Base-by-base conservation (phyloP, 2,329 filamentous ascomycete genomes). In the Aureobasidium subglaciale region DNA sequence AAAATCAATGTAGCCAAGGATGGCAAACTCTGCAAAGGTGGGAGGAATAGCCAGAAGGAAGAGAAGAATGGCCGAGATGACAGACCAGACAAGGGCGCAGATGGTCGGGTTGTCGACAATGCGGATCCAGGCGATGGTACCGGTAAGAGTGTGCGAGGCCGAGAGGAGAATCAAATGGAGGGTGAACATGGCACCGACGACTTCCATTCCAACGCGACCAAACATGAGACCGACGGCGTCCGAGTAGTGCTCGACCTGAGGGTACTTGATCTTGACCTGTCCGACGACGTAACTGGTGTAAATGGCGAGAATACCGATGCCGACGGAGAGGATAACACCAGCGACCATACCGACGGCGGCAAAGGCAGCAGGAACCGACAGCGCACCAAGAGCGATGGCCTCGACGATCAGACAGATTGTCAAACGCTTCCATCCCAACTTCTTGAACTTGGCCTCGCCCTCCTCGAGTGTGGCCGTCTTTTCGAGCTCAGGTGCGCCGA, bases 281-380 rank as follows among this genome's bases (percentile, higher is more conserved):
- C 81, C 81, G 45, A 85, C 76, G 5, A 84, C 74, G 63, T 78
- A 82, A 55, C 79, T 79, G 3, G 81, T 84, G 65, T 85, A 86
- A 42, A 79, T 82, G 13, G 83, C 76, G 13, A 85, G 65, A 16
- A 80, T 52, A 22, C 82, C 82, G 4, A 85, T 69, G 10, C 72
- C 68, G 49, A 82, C 59, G 42, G 81, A 75, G 32, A 83, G 67
- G 54, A 85, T 73, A 7, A 83, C 68, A 30, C 80, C 79, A 10
- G 79, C 77, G 13, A 80, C 70, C 59, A 83, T 70, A 11, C 81
- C 80, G 41, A 83, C 64, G 2, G 71, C 71, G 2, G 79, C 78
- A 25, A 83, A 74, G 1, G 77, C 77, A 54, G 74, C 73, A 2
- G 81, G 81, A 5, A 84, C 68, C n/a, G 77, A 78, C 16, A 83